Base-by-base conservation (phyloP, 768 basidiomycete species). In the Boletus rufocinnamomeus region DNA sequence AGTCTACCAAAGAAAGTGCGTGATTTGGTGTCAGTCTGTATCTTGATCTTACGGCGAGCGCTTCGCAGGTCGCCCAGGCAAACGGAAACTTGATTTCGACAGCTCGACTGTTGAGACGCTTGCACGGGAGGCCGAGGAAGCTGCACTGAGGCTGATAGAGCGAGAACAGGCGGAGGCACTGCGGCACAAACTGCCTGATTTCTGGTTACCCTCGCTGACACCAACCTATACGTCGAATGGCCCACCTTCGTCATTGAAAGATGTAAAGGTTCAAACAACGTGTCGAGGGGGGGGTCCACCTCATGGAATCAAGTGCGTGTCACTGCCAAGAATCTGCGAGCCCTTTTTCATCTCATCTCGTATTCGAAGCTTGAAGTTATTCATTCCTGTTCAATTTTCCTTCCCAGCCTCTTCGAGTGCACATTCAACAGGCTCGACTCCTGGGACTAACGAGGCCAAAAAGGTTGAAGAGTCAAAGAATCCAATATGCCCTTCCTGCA, bases 201-300 rank as follows among this genome's bases (percentile, higher is more conserved):
- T 97, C 71, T 99, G 97, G 97, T 79, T 99, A 40, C 95, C 95
- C 3, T 94, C 91, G 0, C 75, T 98, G 27, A 95, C 95, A 0
- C 95, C 95, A 0, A 95, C 83, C 46, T 84, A 90, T 73, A 76
- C 83, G 25, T 79, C 89, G 34, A 79, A 69, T 50, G 85, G 85
- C 0, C 81, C 79, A 11, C 87, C 87, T 2, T 80, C 78, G 28
- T 88, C 87, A 4, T 74, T 94, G 44, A 80, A 82, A 64, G 92
- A 95, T 64, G 82, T 95, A 35, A 94, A 94, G 73, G 74, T 95
- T 32, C 89, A 93, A 66, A 93, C 96, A 9, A 84, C 91, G 54
- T 99, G 97, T 75, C 84, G 89, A 56, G 93, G 91, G 6, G 88
- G 89, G 2, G 81, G 82, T 61, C 88, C 89, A 30, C 72, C 87